Base-by-base conservation (phyloP, 192 early-diverging fungal genomes). In the Thamnidium elegans region DNA sequence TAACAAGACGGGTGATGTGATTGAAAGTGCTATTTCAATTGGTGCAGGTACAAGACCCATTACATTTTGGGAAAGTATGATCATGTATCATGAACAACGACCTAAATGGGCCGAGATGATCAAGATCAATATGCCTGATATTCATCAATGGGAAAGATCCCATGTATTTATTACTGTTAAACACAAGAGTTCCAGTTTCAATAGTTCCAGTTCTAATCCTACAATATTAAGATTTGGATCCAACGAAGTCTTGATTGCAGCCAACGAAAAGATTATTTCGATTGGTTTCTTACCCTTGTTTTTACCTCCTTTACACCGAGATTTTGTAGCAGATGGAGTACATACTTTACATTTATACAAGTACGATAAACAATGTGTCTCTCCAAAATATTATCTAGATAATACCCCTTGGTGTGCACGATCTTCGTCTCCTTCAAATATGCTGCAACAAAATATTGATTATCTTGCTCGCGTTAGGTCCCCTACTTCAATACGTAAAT, bases 91-190 rank as follows among this genome's bases (percentile, higher is more conserved):
- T 63, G 76, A 77, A 17, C 74, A 78, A 42, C 60, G 63, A 47
- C 88, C 89, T 32, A 64, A 58, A 11, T 91, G 88, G 87, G 63
- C 63, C 11, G 89, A 91, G 74, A 84, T 78, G 3, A 70, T 91
- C 58, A 77, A 84, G 32, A 70, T 91, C 11, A 83, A 83, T 48
- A 75, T 90, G n/a, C 32, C 13, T 0, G 70, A 75, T 17, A 63
- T 81, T 1, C 68, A 74, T 20, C 59, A 65, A n/a, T 82, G 87
- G 66, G 73, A 89, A 61, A 61, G 70, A 26, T 79, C 81, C 2
- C 88, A 90, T 63, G 48, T 89, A 10, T 84, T 84, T 62, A 63
- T 91, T 48, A 75, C 77, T 0, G 77, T 89, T 60, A 71, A 80
- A 14, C 85, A 90, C 66, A 71, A 69, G 45, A 73, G 71, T 14